Evolutionary conservation across 257 asterid species (phyloP), one percentile per base, ranked within the genome.

Genomic region (Anisodus acutangulus): DNA sequence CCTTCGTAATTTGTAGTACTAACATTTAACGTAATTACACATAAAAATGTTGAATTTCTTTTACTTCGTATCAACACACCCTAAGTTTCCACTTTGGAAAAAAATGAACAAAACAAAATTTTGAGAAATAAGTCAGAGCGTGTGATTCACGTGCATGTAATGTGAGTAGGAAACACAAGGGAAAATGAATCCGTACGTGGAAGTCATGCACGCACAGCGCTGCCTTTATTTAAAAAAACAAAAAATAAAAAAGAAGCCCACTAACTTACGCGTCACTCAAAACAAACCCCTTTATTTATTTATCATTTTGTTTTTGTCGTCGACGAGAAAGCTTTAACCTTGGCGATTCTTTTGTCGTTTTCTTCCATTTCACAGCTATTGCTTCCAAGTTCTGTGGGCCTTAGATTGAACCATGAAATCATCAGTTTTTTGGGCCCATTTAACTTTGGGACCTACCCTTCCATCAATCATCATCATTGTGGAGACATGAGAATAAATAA

Each of bases 381-480:
- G 55, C 37, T 71, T 31, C 59, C 39, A 47, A 45, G 59, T 72
- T 47, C 5, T 3, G 81, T 74, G 81, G 11, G 43, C 3, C 43
- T 57, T 57, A 2, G 0, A 10, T 5, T 47, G 41, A 3, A 22
- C 59, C 80, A 72, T 5, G n/a, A 47, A 47, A 45, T 31, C 19
- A 49, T 74, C 43, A 47, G 9, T 22, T 49, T 49, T 8, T 6
- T 8, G 80, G 81, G 22, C 81, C 81, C 60, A 19, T 19, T 4
- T 5, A 11, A 10, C 15, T 5, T 43, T 74, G 81, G 81, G 81
- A 76, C 62, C 62, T 9, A 76, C 1, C 12, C 0, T 8, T 0
- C 12, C 63, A 51, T 51, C 81, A 26, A 76, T 49, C 81, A 74
- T 74, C 60, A 49, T 76, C 81, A 51, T 76, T 76, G 62, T 76